These are phyloP conservation scores for Alternaria sp. DNA, from an alignment of 2,329 filamentous ascomycete species.

Conservation along the genomic window DNA sequence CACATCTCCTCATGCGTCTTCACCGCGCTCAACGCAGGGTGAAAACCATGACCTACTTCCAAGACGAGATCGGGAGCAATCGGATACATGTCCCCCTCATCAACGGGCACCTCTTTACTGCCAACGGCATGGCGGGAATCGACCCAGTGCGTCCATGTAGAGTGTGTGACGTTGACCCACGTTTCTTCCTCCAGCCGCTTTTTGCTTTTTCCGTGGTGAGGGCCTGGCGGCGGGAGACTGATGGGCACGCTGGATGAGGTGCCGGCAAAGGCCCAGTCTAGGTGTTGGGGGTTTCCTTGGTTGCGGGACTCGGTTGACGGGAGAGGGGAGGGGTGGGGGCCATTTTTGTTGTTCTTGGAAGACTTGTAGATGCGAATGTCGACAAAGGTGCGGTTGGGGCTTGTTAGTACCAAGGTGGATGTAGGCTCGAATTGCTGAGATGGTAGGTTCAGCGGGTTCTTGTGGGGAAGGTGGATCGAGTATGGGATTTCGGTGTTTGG, in stretches of 20 bases:
- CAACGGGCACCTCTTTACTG: slow-evolving; percentile 49
- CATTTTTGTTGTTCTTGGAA: neutral
- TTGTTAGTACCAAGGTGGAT: slow-evolving; percentile 70
- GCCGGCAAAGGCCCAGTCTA: slow-evolving; percentile 74
- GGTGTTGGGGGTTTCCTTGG: slow-evolving; percentile 43
- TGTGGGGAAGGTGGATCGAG: slow-evolving; percentile 34
- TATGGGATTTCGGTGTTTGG: slow-evolving; percentile 39
- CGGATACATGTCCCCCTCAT: slow-evolving; percentile 66
- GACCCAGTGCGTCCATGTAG: slow-evolving; percentile 67
- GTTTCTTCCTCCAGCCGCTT: neutral
- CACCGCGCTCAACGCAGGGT: slow-evolving; percentile 62
- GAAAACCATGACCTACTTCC: slow-evolving; percentile 68
- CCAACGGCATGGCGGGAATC: slow-evolving; percentile 60
- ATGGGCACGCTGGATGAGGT: slow-evolving; percentile 47
- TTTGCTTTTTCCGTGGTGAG: neutral
- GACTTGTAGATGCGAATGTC: slow-evolving; percentile 65
- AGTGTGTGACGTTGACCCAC: slow-evolving; percentile 35
- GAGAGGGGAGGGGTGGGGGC: slow-evolving; percentile 15
- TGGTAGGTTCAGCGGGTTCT: slow-evolving; percentile 38
- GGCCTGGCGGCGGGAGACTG: neutral
- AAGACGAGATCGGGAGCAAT: slow-evolving; percentile 41
- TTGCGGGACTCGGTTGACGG: slow-evolving; percentile 23
- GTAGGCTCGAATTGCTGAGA: slow-evolving; percentile 62
- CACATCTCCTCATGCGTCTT: slow-evolving; percentile 73
- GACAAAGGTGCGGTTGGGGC: slow-evolving; percentile 65